phyloP scores from a whole-genome alignment of 2,329 filamentous ascomycete genomes.

The Fusarium nisikadoi region DNA sequence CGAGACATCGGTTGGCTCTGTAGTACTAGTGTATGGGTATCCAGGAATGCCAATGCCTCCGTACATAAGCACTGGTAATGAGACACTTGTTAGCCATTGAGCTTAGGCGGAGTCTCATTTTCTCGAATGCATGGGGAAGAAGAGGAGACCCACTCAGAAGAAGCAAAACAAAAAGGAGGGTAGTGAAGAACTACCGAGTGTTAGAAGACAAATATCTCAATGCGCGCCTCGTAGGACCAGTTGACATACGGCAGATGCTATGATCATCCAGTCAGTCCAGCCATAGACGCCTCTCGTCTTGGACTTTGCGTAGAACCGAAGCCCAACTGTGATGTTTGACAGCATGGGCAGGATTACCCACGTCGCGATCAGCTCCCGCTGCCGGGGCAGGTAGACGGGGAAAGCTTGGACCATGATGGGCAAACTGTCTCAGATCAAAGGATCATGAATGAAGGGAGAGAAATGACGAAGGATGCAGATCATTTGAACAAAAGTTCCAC shows the following conservation, averaged over 20 bases:
- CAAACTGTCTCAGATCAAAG: neutral
- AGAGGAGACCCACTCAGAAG: neutral
- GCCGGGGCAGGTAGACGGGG: slow-evolving; percentile 3
- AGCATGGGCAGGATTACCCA: neutral
- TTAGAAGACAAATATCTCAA: neutral
- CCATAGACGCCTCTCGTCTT: slow-evolving; percentile 10
- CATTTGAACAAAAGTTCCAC: slow-evolving; percentile 13
- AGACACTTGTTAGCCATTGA: neutral
- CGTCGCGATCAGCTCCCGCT: neutral
- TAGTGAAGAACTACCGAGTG: neutral
- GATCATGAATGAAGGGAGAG: neutral
- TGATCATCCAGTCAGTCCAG: slow-evolving; percentile 18
- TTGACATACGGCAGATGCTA: neutral
- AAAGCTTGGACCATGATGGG: slow-evolving; percentile 6
- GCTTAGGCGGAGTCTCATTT: fast-evolving
- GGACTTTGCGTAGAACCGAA: slow-evolving; percentile 13
- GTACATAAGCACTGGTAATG: neutral
- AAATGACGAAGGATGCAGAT: neutral
- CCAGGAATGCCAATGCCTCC: slow-evolving; percentile 10
- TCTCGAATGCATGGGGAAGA: fast-evolving
- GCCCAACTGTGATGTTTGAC: neutral
- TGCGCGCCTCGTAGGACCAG: fast-evolving
- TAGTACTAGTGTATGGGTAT: slow-evolving; percentile 14
- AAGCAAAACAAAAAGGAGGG: slow-evolving; percentile 1
- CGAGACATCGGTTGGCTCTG: slow-evolving; percentile 7